Evolutionary conservation across 441 rosid species (phyloP), one percentile per base, ranked within the genome.

Genomic region (Gossypium davidsonii): DNA sequence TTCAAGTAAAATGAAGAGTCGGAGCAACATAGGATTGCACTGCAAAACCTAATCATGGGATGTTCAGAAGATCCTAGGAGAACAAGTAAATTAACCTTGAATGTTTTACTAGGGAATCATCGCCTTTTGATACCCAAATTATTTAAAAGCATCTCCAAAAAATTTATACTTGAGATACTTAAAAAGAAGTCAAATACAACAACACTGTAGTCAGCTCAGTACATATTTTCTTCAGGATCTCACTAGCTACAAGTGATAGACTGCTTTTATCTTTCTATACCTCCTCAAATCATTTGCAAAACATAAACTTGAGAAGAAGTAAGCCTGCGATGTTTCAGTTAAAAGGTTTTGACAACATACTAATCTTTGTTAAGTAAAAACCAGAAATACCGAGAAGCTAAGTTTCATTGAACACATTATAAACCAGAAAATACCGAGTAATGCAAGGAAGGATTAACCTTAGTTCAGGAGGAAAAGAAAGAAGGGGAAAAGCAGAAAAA

Each of bases 61-160:
- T 49, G 21, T 53, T 42, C 26, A 58, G 21, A 71, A 58, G 64
- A 52, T 26, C 62, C 20, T 34, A 20, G 3, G 17, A 42, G 17
- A n/a, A 65, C 53, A 65, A 65, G 26, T 4, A 65, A 0, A 42
- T 65, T 65, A 65, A 65, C 28, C 69, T 65, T 65, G 69, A 65
- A 65, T 42, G 18, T 42, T 31, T 39, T 20, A 20, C 5, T 42
- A 39, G n/a, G 28, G 11, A 1, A 66, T 66, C 12, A 11, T 39
- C 28, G 31, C 14, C 14, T 31, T 66, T 46, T 3, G n/a, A 11
- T 21, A 21, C 25, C 53, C 18, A 66, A 44, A 44, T 46, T 46
- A 46, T 44, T 8, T 12, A 21, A 20, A 44, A 28, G 18, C 66
- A 61, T 61, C 46, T 6, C 6, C 12, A n/a, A 61, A 61, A 7